Base-by-base conservation (phyloP, 306 rosid genomes). In the Biancaea sappan region DNA sequence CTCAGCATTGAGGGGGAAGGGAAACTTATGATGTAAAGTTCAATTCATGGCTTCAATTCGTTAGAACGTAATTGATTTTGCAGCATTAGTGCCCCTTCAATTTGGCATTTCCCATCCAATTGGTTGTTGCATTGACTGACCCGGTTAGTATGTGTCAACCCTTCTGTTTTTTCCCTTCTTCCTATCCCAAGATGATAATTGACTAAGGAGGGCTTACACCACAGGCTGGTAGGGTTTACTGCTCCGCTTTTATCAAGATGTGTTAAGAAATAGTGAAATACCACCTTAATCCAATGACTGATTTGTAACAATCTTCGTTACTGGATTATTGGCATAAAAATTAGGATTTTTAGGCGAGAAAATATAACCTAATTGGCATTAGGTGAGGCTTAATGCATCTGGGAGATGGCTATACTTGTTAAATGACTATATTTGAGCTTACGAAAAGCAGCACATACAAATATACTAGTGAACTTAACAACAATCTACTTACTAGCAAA, bases 1-100 rank as follows among this genome's bases (percentile, higher is more conserved):
- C 96, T 18, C 95, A 86, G 71, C 91, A 83, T 72, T 94, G 81
- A 90, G 80, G 8, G 16, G 75, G 43, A 29, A 48, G 56, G 66
- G 38, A 38, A 68, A 46, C 47, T 59, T 69, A 67, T 72, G 78
- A 62, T 85, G 92, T 87, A 88, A 88, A 91, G 87, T 71, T 72
- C 41, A 51, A 18, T 68, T 61, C 22, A 14, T 48, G 73, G 44
- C 28, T 80, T 75, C 80, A 35, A 51, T 79, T 82, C 37, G 62
- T 77, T 70, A 76, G 80, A 67, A 74, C 35, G 61, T 37, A 28
- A 77, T 76, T 73, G 56, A 76, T 80, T 73, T 70, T 76, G 79
- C 44, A 53, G 81, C 76, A 31, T 68, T 63, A 28, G 69, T 69
- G 47, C 68, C 4, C 43, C 63, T 41, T 79, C 65, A 37, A 54